Conservation (phyloP, 108 stramenopile species). For the Nitzschia sp. region DNA sequence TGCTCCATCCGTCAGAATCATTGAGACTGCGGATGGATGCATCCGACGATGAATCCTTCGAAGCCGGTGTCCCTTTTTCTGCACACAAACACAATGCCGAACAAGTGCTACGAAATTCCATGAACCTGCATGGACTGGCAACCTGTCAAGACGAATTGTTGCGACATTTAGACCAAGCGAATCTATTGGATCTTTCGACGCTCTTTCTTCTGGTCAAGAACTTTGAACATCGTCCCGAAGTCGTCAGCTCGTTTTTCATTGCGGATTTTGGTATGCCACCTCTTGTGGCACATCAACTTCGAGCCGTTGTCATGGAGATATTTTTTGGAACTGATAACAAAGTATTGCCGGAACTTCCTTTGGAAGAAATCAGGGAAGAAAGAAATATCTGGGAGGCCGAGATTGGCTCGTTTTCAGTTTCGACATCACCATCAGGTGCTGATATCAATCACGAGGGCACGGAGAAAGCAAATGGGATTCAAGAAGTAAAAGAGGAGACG, state of each 20-base stretch:
- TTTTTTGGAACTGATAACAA: not conserved
- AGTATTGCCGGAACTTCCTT: not conserved
- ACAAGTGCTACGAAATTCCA: too few species aligned
- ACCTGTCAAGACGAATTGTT: too few species aligned
- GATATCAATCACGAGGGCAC: not conserved
- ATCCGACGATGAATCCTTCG: too few species aligned
- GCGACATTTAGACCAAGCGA: not conserved
- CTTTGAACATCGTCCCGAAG: conserved; percentile 57
- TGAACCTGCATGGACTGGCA: too few species aligned
- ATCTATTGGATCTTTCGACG: not conserved
- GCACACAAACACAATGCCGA: too few species aligned
- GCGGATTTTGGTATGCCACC: conserved; percentile 49
- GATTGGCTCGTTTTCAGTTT: not conserved
- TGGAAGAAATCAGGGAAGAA: not conserved
- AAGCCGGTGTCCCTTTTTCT: too few species aligned
- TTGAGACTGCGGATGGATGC: too few species aligned
- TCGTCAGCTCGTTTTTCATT: conserved; percentile 41
- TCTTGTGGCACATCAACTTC: conserved; percentile 44
- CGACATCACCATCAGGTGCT: not conserved
- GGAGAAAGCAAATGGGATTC: not conserved
- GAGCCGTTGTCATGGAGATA: conserved; percentile 42
- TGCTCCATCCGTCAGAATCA: too few species aligned
- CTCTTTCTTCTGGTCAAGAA: conserved; percentile 34
- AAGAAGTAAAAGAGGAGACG: not conserved
- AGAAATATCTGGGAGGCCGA: not conserved